Evolutionary conservation across 305 asterid genomes (phyloP), one percentile per base, ranked within the genome.

Genomic region (Fraxinus latifolia): DNA sequence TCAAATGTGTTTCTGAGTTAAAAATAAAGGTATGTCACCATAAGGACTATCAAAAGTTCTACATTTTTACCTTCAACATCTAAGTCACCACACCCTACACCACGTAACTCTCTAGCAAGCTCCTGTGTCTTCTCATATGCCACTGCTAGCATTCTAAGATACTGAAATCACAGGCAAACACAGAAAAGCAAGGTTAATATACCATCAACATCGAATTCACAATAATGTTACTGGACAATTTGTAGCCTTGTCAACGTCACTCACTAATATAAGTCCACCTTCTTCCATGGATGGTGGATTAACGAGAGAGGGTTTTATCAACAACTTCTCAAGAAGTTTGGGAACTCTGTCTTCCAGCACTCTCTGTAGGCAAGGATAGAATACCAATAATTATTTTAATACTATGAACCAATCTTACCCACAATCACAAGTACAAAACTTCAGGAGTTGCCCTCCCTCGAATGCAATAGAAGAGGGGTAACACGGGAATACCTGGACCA

Each of bases 21-120:
- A 70, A 44, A 81, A 74, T 71, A 21, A 21, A 73, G 9, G 65
- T 53, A 17, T 17, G 65, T 53, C 68, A 70, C 77, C 58, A 37
- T 44, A 73, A 77, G 80, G 62, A 84, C 27, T 17, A 80, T 53
- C n/a, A 25, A 25, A 79, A 77, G 32, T 33, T 23, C 50, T 42
- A 55, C 25, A 76, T 23, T 17, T 36, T 79, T 89, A 96, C 99
- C 99, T 96, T 96, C 99, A 79, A 92, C 87, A 89, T 96, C 99
- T 90, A 96, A 90, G 90, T 94, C 99, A 76, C 98, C 97, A 74
- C 99, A 96, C 44, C 99, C 99, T 74, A 96, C 98, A 23, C 93
- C 90, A 79, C 85, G 92, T 82, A 96, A 89, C 84, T 94, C 97
- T 88, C 85, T 88, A 80, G 99, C 93, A 85, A 96, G 99, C 81